phyloP scores from a whole-genome alignment of 345 rosid species.

The Orychophragmus violaceus region DNA sequence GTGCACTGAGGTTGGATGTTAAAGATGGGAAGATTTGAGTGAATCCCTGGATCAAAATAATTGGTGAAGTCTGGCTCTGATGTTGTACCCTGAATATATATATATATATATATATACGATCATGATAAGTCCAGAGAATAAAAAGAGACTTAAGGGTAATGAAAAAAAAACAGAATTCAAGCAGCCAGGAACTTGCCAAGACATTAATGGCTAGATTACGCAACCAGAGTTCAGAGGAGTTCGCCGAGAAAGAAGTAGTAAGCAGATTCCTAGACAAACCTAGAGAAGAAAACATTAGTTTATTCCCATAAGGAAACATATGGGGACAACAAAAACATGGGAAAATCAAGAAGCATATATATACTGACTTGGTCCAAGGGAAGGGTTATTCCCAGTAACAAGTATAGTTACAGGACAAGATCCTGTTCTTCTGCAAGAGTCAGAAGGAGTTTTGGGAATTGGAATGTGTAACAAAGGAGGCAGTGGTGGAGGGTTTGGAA shows the following conservation, averaged over 20 bases:
- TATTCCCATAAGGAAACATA: background rate
- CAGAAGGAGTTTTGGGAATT: conserved; percentile 23
- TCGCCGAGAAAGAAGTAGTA: conserved; percentile 27
- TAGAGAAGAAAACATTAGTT: background rate
- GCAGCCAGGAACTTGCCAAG: conserved; percentile 37
- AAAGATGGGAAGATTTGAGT: conserved; percentile 45
- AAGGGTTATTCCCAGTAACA: conserved; percentile 55
- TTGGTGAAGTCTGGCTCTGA: conserved; percentile 28
- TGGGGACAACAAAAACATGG: background rate
- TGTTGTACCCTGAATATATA: conserved; percentile 62
- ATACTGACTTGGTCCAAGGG: conserved; percentile 52
- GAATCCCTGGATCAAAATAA: conserved; percentile 59
- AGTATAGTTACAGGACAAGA: conserved; percentile 66
- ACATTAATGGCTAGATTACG: conserved; percentile 39
- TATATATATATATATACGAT: no score
- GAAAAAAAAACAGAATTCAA: background rate
- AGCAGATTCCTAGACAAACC: conserved; percentile 54
- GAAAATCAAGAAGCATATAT: conserved; percentile 15
- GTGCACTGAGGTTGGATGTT: conserved; percentile 49
- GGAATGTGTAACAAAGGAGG: conserved; percentile 82
- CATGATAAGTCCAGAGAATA: background rate
- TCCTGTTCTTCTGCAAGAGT: conserved; percentile 56
- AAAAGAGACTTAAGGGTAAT: conserved; percentile 2
- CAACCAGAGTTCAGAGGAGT: conserved; percentile 35
- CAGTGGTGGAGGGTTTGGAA: conserved; percentile 59